Base-by-base conservation (phyloP, 2,329 filamentous ascomycete genomes). In the Chrysosporium keratinophilum region DNA sequence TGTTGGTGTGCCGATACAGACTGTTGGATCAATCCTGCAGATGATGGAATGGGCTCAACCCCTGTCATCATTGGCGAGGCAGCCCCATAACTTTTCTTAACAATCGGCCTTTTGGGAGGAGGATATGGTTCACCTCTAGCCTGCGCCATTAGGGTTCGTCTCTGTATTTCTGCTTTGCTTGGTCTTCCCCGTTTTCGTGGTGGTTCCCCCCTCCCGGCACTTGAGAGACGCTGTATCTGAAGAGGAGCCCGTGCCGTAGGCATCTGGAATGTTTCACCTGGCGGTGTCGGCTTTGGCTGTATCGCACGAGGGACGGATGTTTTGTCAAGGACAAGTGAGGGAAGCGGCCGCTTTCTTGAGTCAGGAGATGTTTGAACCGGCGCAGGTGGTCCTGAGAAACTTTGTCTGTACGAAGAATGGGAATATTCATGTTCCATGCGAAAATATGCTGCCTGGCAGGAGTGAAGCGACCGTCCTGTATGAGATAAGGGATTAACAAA, bases 151-250 rank as follows among this genome's bases (percentile, higher is more conserved):
- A 64, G 62, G 55, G 63, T 69, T 34, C 69, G 69, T 46, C 68
- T 65, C 56, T 71, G 69, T 2, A 66, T 63, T 56, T 73, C 70
- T 34, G 62, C 63, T 61, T 73, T 73, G 57, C 64, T 73, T 55
- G 70, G 70, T 14, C 70, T 67, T n/a, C 70, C 70, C 52, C 71
- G 64, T 66, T 72, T 72, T 43, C 68, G 64, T 52, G 65, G 68
- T 34, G 65, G 67, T 48, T 71, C 68, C 37, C 63, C 62, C 42
- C 54, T 56, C 5, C 59, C 39, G 23, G 54, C 55, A 28, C 70
- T 69, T 11, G 65, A 55, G 20, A 64, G 57, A 14, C 68, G 69
- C 19, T 70, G 69, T 23, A 70, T 59, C 43, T 66, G 65, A 17
- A 63, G 62, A 0, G 67, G 64, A 12, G 64, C 60, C 12, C 64